Conservation (phyloP, 345 rosid species). For the Bretschneidera sinensis region DNA sequence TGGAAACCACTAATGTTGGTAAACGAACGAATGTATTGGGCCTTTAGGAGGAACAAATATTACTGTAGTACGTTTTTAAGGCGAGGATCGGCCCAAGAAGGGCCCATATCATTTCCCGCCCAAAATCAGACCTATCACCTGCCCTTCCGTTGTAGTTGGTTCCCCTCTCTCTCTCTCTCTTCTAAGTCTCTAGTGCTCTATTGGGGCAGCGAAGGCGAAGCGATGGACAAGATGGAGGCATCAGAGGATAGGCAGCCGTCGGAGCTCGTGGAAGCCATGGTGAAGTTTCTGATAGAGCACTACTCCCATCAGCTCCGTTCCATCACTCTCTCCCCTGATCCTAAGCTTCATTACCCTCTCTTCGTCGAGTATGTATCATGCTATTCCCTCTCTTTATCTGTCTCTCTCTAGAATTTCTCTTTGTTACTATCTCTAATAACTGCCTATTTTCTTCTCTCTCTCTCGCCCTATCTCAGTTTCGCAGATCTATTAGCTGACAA, state of each 20-base stretch:
- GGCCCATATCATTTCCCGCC: conserved; percentile 25
- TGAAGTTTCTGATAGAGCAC: conserved; percentile 52
- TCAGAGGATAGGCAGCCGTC: conserved; percentile 23
- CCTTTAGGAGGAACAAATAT: too few species aligned
- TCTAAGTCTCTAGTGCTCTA: too few species aligned
- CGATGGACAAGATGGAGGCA: conserved; percentile 20
- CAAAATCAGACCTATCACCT: too few species aligned
- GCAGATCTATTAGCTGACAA: conserved; percentile 72
- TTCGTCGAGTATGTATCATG: conserved; percentile 42
- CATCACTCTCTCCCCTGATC: conserved; percentile 60
- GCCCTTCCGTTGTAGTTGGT: neutral
- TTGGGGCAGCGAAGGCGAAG: conserved; percentile 7
- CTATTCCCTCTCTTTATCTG: neutral
- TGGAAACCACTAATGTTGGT: too few species aligned
- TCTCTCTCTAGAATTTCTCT: neutral
- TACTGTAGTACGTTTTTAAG: neutral
- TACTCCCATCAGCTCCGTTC: conserved; percentile 60
- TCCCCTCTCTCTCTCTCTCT: too few species aligned
- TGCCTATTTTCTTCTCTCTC: neutral
- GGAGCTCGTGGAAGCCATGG: conserved; percentile 36
- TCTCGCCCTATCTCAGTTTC: conserved; percentile 34
- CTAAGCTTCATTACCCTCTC: conserved; percentile 81
- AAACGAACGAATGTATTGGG: too few species aligned
- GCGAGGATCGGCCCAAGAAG: neutral
- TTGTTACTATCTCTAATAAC: neutral